Evolutionary conservation across 306 rosid genomes (phyloP), one percentile per base, ranked within the genome.

Genomic region (Quercus gilva): DNA sequence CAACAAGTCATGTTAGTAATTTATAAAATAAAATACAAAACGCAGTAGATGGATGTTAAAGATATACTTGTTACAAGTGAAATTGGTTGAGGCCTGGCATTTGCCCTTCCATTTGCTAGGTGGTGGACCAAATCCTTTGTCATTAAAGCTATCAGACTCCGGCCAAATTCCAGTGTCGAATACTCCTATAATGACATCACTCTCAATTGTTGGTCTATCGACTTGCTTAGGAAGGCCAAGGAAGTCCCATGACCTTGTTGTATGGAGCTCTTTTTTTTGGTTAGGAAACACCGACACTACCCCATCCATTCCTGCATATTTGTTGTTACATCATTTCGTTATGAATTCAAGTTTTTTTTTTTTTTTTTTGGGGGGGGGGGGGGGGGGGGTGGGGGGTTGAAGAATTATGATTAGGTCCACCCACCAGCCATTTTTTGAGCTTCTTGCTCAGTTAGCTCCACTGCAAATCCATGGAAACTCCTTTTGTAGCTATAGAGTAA

Each of bases 211-310:
- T 26, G 45, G 14, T 84, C 80, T 81, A 20, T 55, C 18, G 6
- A 74, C 83, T 2, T 76, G 20, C 15, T 23, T 23, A 0, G 85
- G 77, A 49, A 90, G 80, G 5, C 92, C 94, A 74, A 90, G 53
- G 75, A 90, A 90, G 58, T 90, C 86, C 91, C 91, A 91, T 6
- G 91, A 91, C 73, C 58, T 87, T 71, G 95, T 91, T 29, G 92
- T 91, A 2, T 71, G 89, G 33, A 82, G 89, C 6, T 76, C 61
- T 29, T 26, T 71, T 77, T 76, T 79, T 82, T 10, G 12, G 53
- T 31, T 85, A 6, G 82, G 88, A 71, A 90, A 88, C 18, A 89
- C 93, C 12, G 93, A 84, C 63, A 90, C 85, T 2, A 90, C 91
- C 1, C 85, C 85, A 19, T 81, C 85, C 78, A 79, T 76, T 73